Conservation (phyloP, 2,329 filamentous ascomycete genomes). For the Colletotrichum horii region DNA sequence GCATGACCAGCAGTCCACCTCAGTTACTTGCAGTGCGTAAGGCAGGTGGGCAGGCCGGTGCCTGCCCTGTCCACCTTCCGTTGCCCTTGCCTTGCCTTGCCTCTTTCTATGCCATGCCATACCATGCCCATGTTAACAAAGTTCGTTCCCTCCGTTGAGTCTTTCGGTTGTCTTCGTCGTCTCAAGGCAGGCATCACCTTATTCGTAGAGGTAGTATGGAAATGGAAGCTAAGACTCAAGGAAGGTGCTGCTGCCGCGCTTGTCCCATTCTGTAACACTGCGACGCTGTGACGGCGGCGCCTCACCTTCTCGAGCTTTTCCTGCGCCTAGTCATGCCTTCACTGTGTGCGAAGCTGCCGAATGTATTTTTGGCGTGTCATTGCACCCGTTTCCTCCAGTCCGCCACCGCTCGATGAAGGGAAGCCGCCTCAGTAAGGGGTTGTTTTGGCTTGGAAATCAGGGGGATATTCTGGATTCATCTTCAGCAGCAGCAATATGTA, state of each 20-base stretch:
- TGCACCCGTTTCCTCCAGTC: background rate
- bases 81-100: background rate
- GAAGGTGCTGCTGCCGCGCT: background rate
- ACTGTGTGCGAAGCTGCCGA: background rate
- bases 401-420: background rate
- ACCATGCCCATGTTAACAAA: background rate
- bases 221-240: background rate
- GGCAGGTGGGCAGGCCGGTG: background rate
- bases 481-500: background rate
- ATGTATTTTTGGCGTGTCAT: conserved; percentile 18
- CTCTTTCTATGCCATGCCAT: background rate
- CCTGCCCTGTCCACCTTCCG: background rate
- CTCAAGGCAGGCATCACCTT: background rate
- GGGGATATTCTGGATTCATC: background rate
- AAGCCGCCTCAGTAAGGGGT: background rate
- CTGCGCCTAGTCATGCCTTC: background rate
- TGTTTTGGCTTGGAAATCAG: background rate
- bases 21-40: background rate
- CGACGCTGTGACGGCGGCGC: conserved; percentile 16
- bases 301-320: conserved; percentile 6
- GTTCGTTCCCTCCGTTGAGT: background rate
- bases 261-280: conserved; percentile 17
- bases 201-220: background rate
- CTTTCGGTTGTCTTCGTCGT: background rate
- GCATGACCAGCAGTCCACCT: background rate